phyloP scores from a whole-genome alignment of 176 grass and related monocot species.

The Raddia guianensis region DNA sequence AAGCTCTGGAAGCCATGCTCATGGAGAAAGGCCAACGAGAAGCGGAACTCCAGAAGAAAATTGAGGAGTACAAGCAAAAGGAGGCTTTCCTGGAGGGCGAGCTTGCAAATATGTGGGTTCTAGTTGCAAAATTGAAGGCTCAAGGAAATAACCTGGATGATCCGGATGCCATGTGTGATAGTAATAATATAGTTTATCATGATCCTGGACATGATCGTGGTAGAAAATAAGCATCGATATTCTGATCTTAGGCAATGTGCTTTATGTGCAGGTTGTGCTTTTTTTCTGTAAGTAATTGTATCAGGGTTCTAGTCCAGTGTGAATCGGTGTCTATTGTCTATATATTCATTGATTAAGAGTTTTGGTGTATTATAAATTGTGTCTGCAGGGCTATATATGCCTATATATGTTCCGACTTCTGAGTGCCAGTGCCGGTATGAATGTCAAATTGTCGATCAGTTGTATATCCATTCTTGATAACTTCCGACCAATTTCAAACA shows the following conservation, averaged over 20 bases:
- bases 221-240: conserved; percentile 3
- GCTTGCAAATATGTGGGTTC: conserved; percentile 75
- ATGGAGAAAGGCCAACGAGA: conserved; percentile 68
- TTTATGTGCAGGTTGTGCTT: conserved; percentile 24
- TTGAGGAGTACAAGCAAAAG: conserved; percentile 72
- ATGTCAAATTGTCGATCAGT: too few relatives aligned
- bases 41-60: conserved; percentile 59
- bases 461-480: background rate
- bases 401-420: background rate
- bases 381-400: background rate
- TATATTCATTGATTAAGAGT: background rate
- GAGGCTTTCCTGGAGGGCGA: conserved; percentile 75
- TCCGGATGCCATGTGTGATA: conserved; percentile 44
- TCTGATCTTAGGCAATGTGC: background rate
- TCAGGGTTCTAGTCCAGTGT: conserved; percentile 7
- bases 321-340: conserved; percentile 3
- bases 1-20: conserved; percentile 52
- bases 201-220: background rate
- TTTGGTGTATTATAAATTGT: background rate
- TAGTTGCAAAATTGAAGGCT: conserved; percentile 64
- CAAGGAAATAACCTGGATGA: conserved; percentile 46
- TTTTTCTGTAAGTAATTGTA: conserved; percentile 25
- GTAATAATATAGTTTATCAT: conserved; percentile 30
- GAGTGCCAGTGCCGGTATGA: background rate
- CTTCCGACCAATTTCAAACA: background rate